Conservation (phyloP, 768 basidiomycete species). For the Kwoniella mangroviensis region DNA sequence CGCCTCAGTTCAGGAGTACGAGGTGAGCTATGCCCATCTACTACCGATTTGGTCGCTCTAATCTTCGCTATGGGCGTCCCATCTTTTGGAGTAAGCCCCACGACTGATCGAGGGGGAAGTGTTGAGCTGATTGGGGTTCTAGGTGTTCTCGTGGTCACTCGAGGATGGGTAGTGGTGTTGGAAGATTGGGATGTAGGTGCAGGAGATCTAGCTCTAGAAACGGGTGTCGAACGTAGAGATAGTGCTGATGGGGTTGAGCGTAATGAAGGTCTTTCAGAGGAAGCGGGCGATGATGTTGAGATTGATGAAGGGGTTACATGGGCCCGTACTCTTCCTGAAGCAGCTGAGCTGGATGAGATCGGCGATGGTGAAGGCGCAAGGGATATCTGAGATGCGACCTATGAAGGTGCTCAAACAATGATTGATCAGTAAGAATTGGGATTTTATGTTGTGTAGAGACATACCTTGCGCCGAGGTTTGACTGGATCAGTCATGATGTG, state of each 20-base stretch:
- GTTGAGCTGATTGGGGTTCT: not conserved
- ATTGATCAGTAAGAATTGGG: not conserved
- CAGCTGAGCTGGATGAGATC: not conserved
- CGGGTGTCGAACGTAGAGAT: constrained; percentile 16
- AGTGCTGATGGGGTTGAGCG: constrained; percentile 15
- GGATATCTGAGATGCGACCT: constrained; percentile 16
- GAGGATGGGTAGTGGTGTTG: not conserved
- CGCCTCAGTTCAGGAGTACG: constrained; percentile 22
- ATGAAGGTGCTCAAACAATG: not conserved
- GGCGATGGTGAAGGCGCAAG: constrained; percentile 23
- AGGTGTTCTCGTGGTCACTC: constrained; percentile 6
- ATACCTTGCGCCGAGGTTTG: constrained; percentile 28
- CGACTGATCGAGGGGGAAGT: not conserved
- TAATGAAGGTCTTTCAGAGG: constrained; percentile 6
- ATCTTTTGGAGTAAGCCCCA: constrained; percentile 1
- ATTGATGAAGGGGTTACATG: constrained; percentile 10
- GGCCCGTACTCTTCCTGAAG: constrained; percentile 6
- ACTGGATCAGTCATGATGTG: constrained; percentile 23
- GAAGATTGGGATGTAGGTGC: constrained; percentile 10
- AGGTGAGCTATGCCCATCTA: constrained; percentile 9
- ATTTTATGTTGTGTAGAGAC: not conserved
- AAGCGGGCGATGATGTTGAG: constrained; percentile 4
- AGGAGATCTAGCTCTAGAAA: constrained; percentile 20
- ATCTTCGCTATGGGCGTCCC: constrained; percentile 15
- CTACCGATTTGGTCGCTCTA: constrained; percentile 11